phyloP scores from a whole-genome alignment of 495 filamentous ascomycete species.

The Podospora conica region DNA sequence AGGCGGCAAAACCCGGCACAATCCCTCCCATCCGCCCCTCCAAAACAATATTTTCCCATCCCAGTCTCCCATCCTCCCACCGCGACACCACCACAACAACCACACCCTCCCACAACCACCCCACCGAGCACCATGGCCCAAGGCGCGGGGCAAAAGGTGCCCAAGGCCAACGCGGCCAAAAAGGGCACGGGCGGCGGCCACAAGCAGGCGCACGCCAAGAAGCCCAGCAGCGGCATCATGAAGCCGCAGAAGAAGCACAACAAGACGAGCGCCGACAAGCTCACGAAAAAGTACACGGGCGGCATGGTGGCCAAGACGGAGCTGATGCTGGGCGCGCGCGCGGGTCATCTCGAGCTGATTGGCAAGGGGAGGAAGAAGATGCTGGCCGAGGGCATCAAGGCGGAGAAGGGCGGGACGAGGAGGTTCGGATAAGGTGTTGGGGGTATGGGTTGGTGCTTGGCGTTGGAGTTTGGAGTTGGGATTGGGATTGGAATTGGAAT shows the following conservation, averaged over 20 bases:
- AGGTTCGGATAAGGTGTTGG: conserved; percentile 42
- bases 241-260: conserved; percentile 32
- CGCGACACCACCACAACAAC: neutral
- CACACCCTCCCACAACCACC: neutral
- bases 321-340: conserved; percentile 40
- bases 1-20: conserved; percentile 1
- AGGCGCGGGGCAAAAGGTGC: conserved; percentile 36
- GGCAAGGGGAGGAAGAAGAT: conserved; percentile 40
- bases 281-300: conserved; percentile 36
- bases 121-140: conserved; percentile 40
- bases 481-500: neutral
- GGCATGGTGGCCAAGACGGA: conserved; percentile 42
- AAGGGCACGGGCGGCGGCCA: conserved; percentile 3
- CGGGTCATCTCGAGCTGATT: conserved; percentile 45
- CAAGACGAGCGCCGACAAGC: conserved; percentile 38
- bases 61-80: neutral
- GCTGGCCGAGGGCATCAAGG: conserved; percentile 16
- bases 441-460: neutral
- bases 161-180: conserved; percentile 20
- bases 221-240: conserved; percentile 20
- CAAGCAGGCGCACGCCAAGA: conserved; percentile 21
- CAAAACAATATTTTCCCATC: conserved; percentile 1
- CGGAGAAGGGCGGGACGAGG: conserved; percentile 36
- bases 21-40: neutral
- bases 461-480: neutral